These are phyloP conservation scores for Pichia californica DNA, from an alignment of 805 yeast genomes.

Conservation along the genomic window DNA sequence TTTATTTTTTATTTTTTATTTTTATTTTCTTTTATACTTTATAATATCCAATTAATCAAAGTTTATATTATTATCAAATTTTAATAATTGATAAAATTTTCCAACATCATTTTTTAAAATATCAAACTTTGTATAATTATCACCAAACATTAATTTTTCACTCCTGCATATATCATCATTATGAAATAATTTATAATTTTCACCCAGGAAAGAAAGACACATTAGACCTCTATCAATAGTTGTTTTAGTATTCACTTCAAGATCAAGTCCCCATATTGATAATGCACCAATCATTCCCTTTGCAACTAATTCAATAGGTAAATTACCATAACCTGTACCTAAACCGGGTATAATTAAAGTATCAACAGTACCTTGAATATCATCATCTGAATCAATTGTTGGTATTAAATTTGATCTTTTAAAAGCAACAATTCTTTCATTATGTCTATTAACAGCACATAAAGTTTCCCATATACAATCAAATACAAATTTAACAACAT, in stretches of 20 bases:
- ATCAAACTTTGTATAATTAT: background rate
- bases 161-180: constrained; percentile 5
- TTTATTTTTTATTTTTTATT: no score
- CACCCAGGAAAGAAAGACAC: constrained; percentile 22
- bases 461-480: constrained; percentile 35
- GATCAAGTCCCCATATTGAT: constrained; percentile 18
- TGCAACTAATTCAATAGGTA: constrained; percentile 28
- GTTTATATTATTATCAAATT: no score
- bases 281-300: constrained; percentile 33
- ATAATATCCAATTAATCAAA: no score
- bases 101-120: constrained; percentile 8
- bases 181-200: constrained; percentile 14
- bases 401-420: no score
- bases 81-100: constrained; percentile 1
- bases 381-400: background rate
- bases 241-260: background rate
- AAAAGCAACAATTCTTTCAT: constrained; percentile 4
- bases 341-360: constrained; percentile 32
- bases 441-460: constrained; percentile 19
- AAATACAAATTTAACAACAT: constrained; percentile 23
- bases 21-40: no score
- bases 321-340: constrained; percentile 35
- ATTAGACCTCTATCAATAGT: constrained; percentile 14
- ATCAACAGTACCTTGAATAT: constrained; percentile 14
- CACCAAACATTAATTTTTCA: background rate